Conservation (phyloP, 2,329 filamentous ascomycete genomes). For the Elsinoe australis region DNA sequence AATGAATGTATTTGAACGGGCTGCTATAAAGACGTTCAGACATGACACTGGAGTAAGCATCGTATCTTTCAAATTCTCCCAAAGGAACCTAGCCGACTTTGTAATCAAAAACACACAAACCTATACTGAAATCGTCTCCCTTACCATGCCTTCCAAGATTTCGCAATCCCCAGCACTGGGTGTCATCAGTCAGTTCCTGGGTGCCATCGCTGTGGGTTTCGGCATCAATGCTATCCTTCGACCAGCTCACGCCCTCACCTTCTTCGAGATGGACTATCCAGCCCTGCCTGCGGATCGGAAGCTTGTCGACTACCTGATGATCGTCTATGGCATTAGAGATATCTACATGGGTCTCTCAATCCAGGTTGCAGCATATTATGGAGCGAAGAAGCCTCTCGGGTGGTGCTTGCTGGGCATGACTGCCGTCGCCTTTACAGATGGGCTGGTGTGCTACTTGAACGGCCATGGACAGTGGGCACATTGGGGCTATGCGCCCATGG, state of each 20-base stretch:
- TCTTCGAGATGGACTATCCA: conserved; percentile 35
- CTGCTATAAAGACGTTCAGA: no score
- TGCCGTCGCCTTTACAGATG: conserved; percentile 41
- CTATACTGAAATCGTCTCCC: no score
- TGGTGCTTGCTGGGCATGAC: conserved; percentile 38
- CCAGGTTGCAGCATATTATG: conserved; percentile 33
- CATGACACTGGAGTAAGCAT: no score
- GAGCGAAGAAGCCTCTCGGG: conserved; percentile 36
- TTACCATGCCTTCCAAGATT: neutral
- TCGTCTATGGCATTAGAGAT: conserved; percentile 44
- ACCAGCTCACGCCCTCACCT: conserved; percentile 31
- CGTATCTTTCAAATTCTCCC: no score
- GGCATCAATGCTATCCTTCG: conserved; percentile 37
- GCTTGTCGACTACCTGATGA: conserved; percentile 40
- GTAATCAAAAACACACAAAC: neutral
- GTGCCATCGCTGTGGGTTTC: conserved; percentile 30
- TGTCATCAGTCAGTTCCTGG: conserved; percentile 21
- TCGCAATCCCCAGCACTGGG: conserved; percentile 4
- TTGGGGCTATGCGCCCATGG: conserved; percentile 43
- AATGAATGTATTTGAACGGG: no score
- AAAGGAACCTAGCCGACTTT: no score
- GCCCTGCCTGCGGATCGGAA: conserved; percentile 26
- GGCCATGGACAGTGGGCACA: conserved; percentile 43
- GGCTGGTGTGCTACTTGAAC: conserved; percentile 34
- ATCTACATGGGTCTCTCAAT: conserved; percentile 43